Conservation (phyloP, 116 monocot species). For the Zostera marina region DNA sequence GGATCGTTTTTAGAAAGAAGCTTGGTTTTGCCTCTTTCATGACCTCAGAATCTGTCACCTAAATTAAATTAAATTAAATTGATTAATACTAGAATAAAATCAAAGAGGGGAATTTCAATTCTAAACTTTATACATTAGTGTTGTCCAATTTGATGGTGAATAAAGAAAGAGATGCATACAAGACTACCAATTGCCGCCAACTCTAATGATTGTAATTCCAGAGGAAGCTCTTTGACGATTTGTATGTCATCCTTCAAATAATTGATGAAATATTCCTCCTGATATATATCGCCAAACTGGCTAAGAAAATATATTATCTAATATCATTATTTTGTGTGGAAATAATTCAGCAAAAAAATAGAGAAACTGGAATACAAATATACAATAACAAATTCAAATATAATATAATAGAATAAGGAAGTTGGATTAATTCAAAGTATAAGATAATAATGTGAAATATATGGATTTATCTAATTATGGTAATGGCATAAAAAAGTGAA, state of each 20-base stretch:
- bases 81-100: constrained; percentile 1
- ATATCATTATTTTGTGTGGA: background rate
- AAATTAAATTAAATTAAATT: constrained; percentile 4
- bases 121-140: background rate
- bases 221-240: constrained; percentile 81
- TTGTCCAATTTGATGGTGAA: background rate
- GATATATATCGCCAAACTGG: constrained; percentile 94
- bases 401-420: too few relatives aligned
- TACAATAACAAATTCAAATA: background rate
- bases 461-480: background rate
- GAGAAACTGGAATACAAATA: background rate
- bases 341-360: background rate
- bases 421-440: too few relatives aligned
- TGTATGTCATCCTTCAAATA: constrained; percentile 57
- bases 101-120: constrained; percentile 1
- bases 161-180: constrained; percentile 32
- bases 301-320: constrained; percentile 31
- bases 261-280: constrained; percentile 82
- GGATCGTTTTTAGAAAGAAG: constrained; percentile 67
- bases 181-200: constrained; percentile 83
- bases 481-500: background rate
- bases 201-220: constrained; percentile 68
- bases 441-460: background rate
- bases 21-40: constrained; percentile 92
- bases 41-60: constrained; percentile 71